Conservation (phyloP, 345 rosid genomes). For the Boechera divaricarpa region DNA sequence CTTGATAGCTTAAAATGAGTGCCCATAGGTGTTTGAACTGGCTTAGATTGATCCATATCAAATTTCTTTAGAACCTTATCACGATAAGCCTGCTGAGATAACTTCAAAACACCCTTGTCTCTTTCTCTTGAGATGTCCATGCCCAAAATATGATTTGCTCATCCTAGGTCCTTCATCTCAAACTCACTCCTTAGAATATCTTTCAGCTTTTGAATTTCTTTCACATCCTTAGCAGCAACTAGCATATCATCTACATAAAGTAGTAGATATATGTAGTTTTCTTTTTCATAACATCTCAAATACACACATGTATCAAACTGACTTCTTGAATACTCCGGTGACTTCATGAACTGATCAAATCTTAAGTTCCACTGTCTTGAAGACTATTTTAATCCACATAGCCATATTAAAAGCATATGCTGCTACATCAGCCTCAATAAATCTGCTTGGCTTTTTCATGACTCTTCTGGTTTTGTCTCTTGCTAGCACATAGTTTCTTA, state of each 20-base stretch:
- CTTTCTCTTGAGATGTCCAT: not conserved
- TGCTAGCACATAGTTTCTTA: no score
- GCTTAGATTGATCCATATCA: not conserved
- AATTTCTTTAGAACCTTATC: not conserved
- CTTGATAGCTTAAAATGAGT: not conserved
- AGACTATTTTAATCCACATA: not conserved
- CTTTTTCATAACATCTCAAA: no score
- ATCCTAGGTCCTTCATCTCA: not conserved
- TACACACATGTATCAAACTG: not conserved
- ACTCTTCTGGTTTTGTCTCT: no score
- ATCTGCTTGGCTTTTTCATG: not conserved
- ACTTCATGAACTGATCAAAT: not conserved
- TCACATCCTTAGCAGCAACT: no score
- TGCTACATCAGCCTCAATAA: not conserved
- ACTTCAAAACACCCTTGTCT: not conserved
- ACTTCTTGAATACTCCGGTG: not conserved
- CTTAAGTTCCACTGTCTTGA: not conserved
- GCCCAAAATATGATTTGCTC: not conserved
- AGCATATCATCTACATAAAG: no score
- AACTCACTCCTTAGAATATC: no score
- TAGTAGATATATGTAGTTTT: no score
- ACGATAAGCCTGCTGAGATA: not conserved
- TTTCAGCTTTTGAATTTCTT: no score
- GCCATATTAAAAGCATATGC: not conserved
- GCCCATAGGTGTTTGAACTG: not conserved